These are phyloP conservation scores for Epichloe baconii DNA, from an alignment of 2,329 filamentous ascomycete species.

Conservation along the genomic window DNA sequence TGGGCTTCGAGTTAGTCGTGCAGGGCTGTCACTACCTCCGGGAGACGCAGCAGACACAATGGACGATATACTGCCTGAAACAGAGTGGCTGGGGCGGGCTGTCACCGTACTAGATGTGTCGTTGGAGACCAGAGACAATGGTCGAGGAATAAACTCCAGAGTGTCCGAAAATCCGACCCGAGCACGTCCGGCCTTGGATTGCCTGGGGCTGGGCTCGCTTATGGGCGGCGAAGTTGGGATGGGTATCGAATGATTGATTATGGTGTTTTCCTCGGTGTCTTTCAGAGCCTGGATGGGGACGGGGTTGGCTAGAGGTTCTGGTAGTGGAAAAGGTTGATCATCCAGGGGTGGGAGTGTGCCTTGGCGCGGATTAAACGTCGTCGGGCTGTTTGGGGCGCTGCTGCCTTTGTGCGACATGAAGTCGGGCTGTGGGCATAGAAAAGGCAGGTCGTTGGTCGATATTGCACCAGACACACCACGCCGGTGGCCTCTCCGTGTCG, in stretches of 20 bases:
- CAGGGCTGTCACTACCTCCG: conserved; percentile 26
- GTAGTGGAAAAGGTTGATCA: conserved; percentile 4
- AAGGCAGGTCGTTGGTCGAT: conserved; percentile 69
- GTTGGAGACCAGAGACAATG: conserved; percentile 71
- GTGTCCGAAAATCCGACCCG: conserved; percentile 76
- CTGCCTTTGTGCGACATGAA: conserved; percentile 39
- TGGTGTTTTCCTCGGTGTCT: neutral
- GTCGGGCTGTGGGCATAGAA: conserved; percentile 47
- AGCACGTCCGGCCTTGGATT: conserved; percentile 33
- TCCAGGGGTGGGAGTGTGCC: conserved; percentile 12
- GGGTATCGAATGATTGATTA: conserved; percentile 3
- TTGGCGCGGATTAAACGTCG: conserved; percentile 25
- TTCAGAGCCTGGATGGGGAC: neutral
- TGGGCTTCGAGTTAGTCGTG: conserved; percentile 24
- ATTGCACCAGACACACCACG: conserved; percentile 61
- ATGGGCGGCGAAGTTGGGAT: conserved; percentile 4
- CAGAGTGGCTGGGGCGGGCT: conserved; percentile 54
- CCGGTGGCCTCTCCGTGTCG: conserved; percentile 52
- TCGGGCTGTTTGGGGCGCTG: conserved; percentile 53
- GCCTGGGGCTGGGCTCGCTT: conserved; percentile 10
- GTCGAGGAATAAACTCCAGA: conserved; percentile 70
- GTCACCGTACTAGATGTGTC: conserved; percentile 71
- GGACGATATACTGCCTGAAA: conserved; percentile 70
- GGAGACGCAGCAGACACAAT: conserved; percentile 47
- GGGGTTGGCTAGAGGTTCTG: conserved; percentile 3